Conservation (phyloP, 202 grass and related monocot genomes). For the Carex arenaria region DNA sequence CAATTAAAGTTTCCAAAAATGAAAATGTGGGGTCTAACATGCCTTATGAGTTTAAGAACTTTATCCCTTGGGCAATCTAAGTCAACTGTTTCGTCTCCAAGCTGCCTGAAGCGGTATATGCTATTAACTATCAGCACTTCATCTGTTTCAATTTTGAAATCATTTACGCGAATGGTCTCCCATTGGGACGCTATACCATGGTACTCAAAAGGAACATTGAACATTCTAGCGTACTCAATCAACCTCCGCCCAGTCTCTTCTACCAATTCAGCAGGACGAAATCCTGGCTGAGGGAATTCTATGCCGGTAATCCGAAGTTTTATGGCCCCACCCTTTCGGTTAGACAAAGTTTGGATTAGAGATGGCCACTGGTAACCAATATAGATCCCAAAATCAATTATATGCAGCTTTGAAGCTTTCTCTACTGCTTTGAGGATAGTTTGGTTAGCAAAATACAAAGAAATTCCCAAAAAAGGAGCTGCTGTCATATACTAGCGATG, state of each 20-base stretch:
- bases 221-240: constrained; percentile 51
- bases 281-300: constrained; percentile 45
- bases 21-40: constrained; percentile 42
- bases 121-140: constrained; percentile 60
- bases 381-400: constrained; percentile 68
- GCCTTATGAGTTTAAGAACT: constrained; percentile 41
- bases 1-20: constrained; percentile 43
- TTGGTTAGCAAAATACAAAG: constrained; percentile 37
- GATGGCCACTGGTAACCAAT: constrained; percentile 74
- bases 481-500: constrained; percentile 18
- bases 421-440: constrained; percentile 41
- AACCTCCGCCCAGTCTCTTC: constrained; percentile 33
- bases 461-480: constrained; percentile 31
- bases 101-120: constrained; percentile 35
- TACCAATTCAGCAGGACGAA: constrained; percentile 29
- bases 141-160: constrained; percentile 51
- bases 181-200: constrained; percentile 46
- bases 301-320: constrained; percentile 45
- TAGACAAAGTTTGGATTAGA: constrained; percentile 38
- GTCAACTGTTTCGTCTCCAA: constrained; percentile 51
- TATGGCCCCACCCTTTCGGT: background rate
- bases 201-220: constrained; percentile 55
- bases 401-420: constrained; percentile 38
- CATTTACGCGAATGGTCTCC: constrained; percentile 38
- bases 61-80: constrained; percentile 42